phyloP scores from a whole-genome alignment of 768 basidiomycete species.

The Tubosaeta brunneosetosa region DNA sequence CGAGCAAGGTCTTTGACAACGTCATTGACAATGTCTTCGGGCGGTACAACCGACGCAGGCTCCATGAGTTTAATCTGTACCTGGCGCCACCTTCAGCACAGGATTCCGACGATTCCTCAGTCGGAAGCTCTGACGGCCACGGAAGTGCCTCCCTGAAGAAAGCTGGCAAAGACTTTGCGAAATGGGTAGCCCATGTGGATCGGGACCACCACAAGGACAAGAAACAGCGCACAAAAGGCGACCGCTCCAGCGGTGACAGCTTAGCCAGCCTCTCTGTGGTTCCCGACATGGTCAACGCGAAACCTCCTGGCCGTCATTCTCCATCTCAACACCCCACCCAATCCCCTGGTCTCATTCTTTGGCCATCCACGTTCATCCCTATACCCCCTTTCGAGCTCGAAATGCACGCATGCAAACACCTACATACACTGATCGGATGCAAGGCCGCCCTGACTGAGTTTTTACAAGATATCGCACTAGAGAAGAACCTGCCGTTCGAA shows the following conservation, averaged over 20 bases:
- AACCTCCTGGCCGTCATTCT: constrained; percentile 32
- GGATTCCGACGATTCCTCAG: constrained; percentile 17
- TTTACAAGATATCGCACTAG: constrained; percentile 33
- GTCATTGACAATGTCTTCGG: constrained; percentile 51
- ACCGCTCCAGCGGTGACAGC: constrained; percentile 27
- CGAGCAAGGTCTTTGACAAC: constrained; percentile 45
- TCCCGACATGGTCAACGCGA: constrained; percentile 30
- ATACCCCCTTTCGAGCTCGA: constrained; percentile 58
- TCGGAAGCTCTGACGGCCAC: constrained; percentile 25
- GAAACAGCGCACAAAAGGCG: constrained; percentile 18
- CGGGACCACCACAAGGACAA: constrained; percentile 30
- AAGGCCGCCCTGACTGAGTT: constrained; percentile 53
- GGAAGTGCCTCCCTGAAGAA: constrained; percentile 22
- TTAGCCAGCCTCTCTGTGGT: constrained; percentile 15
- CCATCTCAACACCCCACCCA: constrained; percentile 36
- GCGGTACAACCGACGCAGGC: constrained; percentile 38
- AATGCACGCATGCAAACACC: constrained; percentile 68
- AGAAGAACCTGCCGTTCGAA: constrained; percentile 19
- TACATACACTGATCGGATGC: constrained; percentile 61
- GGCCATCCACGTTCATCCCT: constrained; percentile 56
- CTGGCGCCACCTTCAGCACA: constrained; percentile 44
- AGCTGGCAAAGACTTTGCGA: constrained; percentile 30
- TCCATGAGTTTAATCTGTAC: constrained; percentile 49
- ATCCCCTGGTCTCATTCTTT: constrained; percentile 60
- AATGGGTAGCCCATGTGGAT: constrained; percentile 35